Evolutionary conservation across 2,329 filamentous ascomycete species (phyloP), one percentile per base, ranked within the genome.

Genomic region (Aquanectria penicillioides): DNA sequence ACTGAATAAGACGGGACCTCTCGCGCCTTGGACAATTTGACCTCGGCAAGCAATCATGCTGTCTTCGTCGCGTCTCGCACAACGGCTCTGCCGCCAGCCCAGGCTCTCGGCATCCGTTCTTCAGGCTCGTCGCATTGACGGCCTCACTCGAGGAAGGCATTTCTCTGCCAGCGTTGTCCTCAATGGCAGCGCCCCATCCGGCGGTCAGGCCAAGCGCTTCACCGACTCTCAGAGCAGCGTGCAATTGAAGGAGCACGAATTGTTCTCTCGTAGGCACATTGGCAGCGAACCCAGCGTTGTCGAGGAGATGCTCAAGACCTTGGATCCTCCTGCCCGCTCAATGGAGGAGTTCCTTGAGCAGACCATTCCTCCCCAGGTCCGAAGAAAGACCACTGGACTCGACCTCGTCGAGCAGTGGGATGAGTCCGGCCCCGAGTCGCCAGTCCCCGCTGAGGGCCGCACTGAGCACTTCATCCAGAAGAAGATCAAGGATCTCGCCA

Each of bases 261-360:
- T 64, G 55, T 97, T 97, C 73, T 84, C 91, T 48, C 86, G 91
- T 59, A 87, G 94, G 46, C 94, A 97, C 77, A 96, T 97, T 77
- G 93, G 93, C 3, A 93, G 93, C 6, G 88, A 89, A 55, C 81
- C 87, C 25, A 78, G 80, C 34, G 88, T 90, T 54, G 86, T 87
- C 1, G 80, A 87, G 65, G 81, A 89, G 69, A 97, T 97, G 94
- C 86, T 97, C 60, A 86, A 89, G 68, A 84, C 85, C 2, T 83
- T 97, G 31, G 88, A 92, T 58, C 93, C 93, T 13, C 91, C 93
- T 0, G 90, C 83, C 11, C 80, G 81, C 59, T 89, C 83, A 43
- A 78, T 97, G 62, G 92, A 97, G 65, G 89, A 93, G 23, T 97
- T 97, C 70, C 87, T 97, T 40, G 81, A 86, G 69, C 87, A 96